Evolutionary conservation across 768 basidiomycete genomes (phyloP), one percentile per base, ranked within the genome.

Genomic region (Omphalotus guepiniiformis): DNA sequence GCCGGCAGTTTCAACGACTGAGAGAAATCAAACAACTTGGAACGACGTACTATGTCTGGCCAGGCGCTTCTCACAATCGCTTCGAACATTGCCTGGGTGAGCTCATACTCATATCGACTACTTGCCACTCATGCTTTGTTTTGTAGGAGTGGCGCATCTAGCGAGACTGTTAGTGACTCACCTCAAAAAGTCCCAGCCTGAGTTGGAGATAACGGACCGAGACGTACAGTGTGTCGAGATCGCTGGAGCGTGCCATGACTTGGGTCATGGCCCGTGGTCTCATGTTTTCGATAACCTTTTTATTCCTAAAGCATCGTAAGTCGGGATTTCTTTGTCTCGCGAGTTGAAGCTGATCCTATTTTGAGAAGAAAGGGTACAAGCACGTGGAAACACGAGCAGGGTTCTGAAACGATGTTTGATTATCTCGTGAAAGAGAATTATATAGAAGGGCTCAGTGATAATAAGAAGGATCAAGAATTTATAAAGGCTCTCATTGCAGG

Each of bases 1-100:
- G 30, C 9, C 30, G 30, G 30, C 30, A 32, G n/a, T 32, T 32
- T n/a, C 30, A 32, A n/a, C 30, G 30, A n/a, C n/a, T 32, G 30
- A 32, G 30, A n/a, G n/a, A 32, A 9, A 32, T 32, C 30, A 32
- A 32, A 32, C 89, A 92, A 57, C 78, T 92, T 7, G 89, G 90
- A 1, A 78, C 84, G 6, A 76, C 84, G 0, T 82, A 79, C 53
- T 80, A 77, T 52, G 85, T 91, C 27, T 91, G 85, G 78, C 80
- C 83, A 0, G 77, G 85, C 2, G 90, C 85, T 0, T 75, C 83
- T 0, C 90, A 92, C 55, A 89, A 82, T 50, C 78, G 90, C 0
- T 91, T 91, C 53, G 89, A 91, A 55, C 89, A 91, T 58, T 83
- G 78, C 51, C 66, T 92, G n/a, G 89, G 88, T 85, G 63, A 9